Conservation (phyloP, 1,284 basidiomycete genomes). For the Cutaneotrichosporon sp. region DNA sequence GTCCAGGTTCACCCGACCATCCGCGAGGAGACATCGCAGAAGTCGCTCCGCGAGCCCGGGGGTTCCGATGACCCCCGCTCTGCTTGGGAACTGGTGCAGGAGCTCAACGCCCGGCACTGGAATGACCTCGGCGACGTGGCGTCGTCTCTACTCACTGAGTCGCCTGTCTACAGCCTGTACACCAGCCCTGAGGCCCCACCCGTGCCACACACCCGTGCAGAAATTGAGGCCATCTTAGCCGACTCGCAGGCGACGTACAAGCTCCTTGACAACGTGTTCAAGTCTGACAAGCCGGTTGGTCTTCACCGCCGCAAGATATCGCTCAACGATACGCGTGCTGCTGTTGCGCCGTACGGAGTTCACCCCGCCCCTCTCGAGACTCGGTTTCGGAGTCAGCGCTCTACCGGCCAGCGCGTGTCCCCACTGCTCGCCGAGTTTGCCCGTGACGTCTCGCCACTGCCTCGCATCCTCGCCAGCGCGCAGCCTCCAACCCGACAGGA, state of each 20-base stretch:
- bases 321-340: slow-evolving; percentile 28
- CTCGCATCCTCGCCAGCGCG: background rate
- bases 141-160: background rate
- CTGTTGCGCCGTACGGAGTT: slow-evolving; percentile 36
- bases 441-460: slow-evolving; percentile 18
- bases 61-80: background rate
- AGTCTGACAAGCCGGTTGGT: slow-evolving; percentile 5
- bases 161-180: slow-evolving; percentile 24
- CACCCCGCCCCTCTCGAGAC: slow-evolving; percentile 18
- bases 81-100: background rate
- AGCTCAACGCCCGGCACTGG: background rate
- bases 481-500: background rate
- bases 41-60: slow-evolving; percentile 28
- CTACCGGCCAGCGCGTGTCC: slow-evolving; percentile 22
- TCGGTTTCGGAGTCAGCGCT: slow-evolving; percentile 28
- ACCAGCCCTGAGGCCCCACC: background rate
- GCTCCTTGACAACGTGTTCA: slow-evolving; percentile 30
- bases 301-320: slow-evolving; percentile 31
- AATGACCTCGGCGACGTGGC: background rate
- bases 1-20: slow-evolving; percentile 42
- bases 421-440: slow-evolving; percentile 38
- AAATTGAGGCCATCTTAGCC: slow-evolving; percentile 39
- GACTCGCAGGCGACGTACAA: slow-evolving; percentile 37
- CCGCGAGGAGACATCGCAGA: slow-evolving; percentile 41
- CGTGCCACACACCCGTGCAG: slow-evolving; percentile 31